phyloP scores from a whole-genome alignment of 2,329 filamentous ascomycete species.

The Penicillium sp. region DNA sequence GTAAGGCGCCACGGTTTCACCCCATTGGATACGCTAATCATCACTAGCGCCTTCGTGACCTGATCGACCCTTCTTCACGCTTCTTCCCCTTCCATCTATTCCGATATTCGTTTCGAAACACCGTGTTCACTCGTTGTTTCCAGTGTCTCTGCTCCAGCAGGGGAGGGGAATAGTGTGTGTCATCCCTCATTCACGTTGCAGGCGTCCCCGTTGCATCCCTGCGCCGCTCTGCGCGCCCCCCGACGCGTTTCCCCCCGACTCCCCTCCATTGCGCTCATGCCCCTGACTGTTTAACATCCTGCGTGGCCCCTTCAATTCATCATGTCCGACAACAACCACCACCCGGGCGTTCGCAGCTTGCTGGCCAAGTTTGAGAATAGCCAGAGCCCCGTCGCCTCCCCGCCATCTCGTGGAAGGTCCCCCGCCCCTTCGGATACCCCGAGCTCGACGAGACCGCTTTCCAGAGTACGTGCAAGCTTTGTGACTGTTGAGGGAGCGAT shows the following conservation, averaged over 20 bases:
- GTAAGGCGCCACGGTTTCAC: constrained; percentile 12
- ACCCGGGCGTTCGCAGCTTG: constrained; percentile 65
- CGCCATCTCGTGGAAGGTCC: constrained; percentile 68
- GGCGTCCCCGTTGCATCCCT: too few species aligned
- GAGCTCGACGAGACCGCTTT: constrained; percentile 58
- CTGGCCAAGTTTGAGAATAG: constrained; percentile 77
- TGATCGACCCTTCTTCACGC: constrained; percentile 18
- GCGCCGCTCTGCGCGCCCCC: constrained; percentile 4
- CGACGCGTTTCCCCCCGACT: constrained; percentile 5
- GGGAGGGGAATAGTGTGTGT: background rate
- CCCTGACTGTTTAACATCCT: constrained; percentile 14
- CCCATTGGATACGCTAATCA: constrained; percentile 19
- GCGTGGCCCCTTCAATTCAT: background rate
- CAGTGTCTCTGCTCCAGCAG: background rate
- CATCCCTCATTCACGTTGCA: background rate
- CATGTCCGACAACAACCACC: constrained; percentile 26
- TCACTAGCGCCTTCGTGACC: constrained; percentile 18
- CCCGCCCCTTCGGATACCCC: constrained; percentile 52
- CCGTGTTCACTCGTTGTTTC: constrained; percentile 15
- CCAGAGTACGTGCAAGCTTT: constrained; percentile 72
- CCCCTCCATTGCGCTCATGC: constrained; percentile 12
- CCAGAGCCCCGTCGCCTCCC: constrained; percentile 57
- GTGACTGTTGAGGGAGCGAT: constrained; percentile 62
- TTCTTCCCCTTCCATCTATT: constrained; percentile 9
- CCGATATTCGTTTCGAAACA: constrained; percentile 10